A percentile compares a stretch with the other conserved stretches of the same genome.
These are phyloP conservation scores for Aspergillus bridgeri DNA, from an alignment of 495 filamentous ascomycete species.

Conservation along the genomic window DNA sequence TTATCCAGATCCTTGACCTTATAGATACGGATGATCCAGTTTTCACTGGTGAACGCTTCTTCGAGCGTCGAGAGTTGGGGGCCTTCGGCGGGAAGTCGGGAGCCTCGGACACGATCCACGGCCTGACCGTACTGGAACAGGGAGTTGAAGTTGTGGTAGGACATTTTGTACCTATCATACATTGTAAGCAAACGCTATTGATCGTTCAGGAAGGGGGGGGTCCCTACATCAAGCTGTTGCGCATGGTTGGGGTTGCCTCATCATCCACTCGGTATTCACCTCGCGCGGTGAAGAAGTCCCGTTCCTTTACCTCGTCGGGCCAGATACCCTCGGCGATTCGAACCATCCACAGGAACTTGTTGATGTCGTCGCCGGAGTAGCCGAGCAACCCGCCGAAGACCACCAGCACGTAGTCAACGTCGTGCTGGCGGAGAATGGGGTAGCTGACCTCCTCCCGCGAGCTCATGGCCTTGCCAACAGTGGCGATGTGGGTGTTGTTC, in stretches of 20 bases:
- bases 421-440: slow-evolving; percentile 95
- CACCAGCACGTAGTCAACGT: slow-evolving; percentile 96
- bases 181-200: slow-evolving; percentile 32
- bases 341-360: slow-evolving; percentile 99
- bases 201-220: slow-evolving; percentile 1
- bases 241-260: slow-evolving; percentile 95
- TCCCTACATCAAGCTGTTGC: slow-evolving; percentile 96
- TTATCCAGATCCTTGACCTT: slow-evolving; percentile 99
- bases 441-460: slow-evolving; percentile 97
- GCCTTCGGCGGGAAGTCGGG: slow-evolving; percentile 76
- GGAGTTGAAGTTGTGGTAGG: slow-evolving; percentile 93
- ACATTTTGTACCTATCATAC: slow-evolving; percentile 94
- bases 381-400: slow-evolving; percentile 96
- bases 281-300: slow-evolving; percentile 90
- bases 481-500: slow-evolving; percentile 99
- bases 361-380: slow-evolving; percentile 99
- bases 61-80: slow-evolving; percentile 86
- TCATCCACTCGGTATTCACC: slow-evolving; percentile 96
- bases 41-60: slow-evolving; percentile 98
- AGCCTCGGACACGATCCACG: slow-evolving; percentile 81
- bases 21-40: slow-evolving; percentile 99
- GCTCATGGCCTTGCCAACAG: slow-evolving; percentile 98
- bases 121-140: slow-evolving; percentile 94
- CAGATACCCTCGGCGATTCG: slow-evolving; percentile 98
- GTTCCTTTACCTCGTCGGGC: slow-evolving; percentile 97